These are phyloP conservation scores for Echites panduratus DNA, from an alignment of 257 asterid genomes.

Conservation along the genomic window DNA sequence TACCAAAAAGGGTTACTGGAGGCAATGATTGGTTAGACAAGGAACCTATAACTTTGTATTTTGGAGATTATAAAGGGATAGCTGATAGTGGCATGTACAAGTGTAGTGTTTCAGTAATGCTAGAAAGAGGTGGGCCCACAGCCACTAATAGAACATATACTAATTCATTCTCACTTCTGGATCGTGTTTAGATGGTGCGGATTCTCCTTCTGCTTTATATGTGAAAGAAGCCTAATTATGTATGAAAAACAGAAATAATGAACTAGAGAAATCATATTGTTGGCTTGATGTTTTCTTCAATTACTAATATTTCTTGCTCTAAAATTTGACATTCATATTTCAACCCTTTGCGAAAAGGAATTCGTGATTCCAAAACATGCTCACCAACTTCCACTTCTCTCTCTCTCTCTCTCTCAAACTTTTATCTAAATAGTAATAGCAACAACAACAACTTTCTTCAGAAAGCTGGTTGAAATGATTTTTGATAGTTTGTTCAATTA, in stretches of 20 bases:
- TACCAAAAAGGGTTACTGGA: not conserved
- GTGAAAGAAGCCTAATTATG: not conserved
- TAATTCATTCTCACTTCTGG: too few relatives aligned
- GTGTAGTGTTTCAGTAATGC: not conserved
- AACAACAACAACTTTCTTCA: not conserved
- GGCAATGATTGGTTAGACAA: too few relatives aligned
- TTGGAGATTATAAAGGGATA: not conserved
- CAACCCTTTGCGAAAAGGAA: not conserved
- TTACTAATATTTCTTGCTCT: not conserved
- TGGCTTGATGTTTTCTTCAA: not conserved
- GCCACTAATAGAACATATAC: not conserved
- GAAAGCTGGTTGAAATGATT: not conserved
- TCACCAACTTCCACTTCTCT: too few relatives aligned
- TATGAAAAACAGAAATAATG: not conserved
- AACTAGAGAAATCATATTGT: not conserved
- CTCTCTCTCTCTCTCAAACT: too few relatives aligned
- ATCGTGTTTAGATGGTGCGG: not conserved
- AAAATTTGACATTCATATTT: not conserved
- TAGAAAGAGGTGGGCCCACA: not conserved
- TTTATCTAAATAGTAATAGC: too few relatives aligned
- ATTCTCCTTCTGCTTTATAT: not conserved
- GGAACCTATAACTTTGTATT: not conserved
- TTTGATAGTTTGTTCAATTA: not conserved
- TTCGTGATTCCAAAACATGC: not conserved
- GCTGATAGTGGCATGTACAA: not conserved